A percentile compares a stretch with the other conserved stretches of the same genome.
Evolutionary conservation across 208 protist species (phyloP).

Genomic region (Leishmania lainsoni): DNA sequence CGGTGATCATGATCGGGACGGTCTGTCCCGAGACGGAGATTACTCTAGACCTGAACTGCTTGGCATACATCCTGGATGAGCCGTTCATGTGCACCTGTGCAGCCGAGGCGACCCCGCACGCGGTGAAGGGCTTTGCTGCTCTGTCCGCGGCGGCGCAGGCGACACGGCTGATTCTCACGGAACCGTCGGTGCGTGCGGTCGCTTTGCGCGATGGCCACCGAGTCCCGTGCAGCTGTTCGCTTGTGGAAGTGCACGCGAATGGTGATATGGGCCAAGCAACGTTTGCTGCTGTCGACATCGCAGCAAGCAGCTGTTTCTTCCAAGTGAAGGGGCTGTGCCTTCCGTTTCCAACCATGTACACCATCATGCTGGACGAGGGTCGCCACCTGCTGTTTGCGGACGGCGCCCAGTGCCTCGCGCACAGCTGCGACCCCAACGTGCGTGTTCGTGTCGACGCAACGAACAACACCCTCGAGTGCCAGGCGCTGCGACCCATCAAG

Average conservation of each 20-base stretch:
- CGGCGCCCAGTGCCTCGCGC: slow-evolving; percentile 77
- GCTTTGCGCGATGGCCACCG: slow-evolving; percentile 56
- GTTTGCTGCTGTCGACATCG: slow-evolving; percentile 55
- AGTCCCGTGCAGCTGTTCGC: slow-evolving; percentile 39
- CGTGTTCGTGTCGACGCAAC: slow-evolving; percentile 62
- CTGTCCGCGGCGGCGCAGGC: slow-evolving; percentile 37
- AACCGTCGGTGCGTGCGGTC: slow-evolving; percentile 46
- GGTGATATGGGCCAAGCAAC: slow-evolving; percentile 64
- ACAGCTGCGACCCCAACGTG: slow-evolving; percentile 86
- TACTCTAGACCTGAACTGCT: slow-evolving; percentile 70
- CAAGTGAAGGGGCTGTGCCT: slow-evolving; percentile 62
- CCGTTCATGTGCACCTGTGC: slow-evolving; percentile 61
- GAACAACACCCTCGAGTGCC: slow-evolving; percentile 74
- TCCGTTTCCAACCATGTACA: slow-evolving; percentile 71
- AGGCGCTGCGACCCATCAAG: slow-evolving; percentile 72
- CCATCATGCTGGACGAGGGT: slow-evolving; percentile 61
- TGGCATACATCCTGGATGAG: slow-evolving; percentile 55
- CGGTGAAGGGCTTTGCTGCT: slow-evolving; percentile 57
- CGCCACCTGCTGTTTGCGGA: slow-evolving; percentile 76
- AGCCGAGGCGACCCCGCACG: slow-evolving; percentile 28
- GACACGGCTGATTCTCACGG: slow-evolving; percentile 47
- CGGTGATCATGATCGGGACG: slow-evolving; percentile 59
- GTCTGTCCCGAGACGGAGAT: slow-evolving; percentile 65
- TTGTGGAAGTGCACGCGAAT: slow-evolving; percentile 59
- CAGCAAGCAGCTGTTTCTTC: slow-evolving; percentile 60